phyloP scores from a whole-genome alignment of 2,329 filamentous ascomycete genomes.

The Curvularia spicifera region DNA sequence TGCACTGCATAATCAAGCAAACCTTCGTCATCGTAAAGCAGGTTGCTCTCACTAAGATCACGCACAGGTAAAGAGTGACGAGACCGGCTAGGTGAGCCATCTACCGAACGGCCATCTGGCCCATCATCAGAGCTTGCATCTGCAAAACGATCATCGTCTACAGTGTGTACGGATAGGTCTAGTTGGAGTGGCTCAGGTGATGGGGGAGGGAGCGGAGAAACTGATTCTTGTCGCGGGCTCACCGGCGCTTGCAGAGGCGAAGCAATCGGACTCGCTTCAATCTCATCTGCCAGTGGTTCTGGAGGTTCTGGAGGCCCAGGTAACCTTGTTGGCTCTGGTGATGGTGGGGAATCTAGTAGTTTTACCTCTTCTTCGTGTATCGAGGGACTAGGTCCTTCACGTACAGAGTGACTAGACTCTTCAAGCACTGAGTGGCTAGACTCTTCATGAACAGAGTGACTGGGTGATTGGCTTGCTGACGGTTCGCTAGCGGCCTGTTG shows the following conservation, averaged over 20 bases:
- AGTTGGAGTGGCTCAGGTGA: slow-evolving; percentile 19
- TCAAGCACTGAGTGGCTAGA: neutral
- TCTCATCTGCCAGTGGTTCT: slow-evolving; percentile 3
- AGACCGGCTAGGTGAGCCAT: slow-evolving; percentile 15
- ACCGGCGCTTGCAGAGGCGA: slow-evolving; percentile 7
- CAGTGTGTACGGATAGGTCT: slow-evolving; percentile 39
- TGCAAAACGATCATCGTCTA: slow-evolving; percentile 52
- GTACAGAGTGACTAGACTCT: neutral
- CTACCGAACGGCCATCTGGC: slow-evolving; percentile 20
- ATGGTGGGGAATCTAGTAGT: neutral
- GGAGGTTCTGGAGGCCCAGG: neutral
- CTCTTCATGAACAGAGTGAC: slow-evolving; percentile 10
- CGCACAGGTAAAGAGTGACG: slow-evolving; percentile 16
- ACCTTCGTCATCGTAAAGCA: slow-evolving; percentile 45
- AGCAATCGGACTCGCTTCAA: slow-evolving; percentile 2
- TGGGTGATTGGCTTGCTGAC: slow-evolving; percentile 21
- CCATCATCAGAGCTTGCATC: slow-evolving; percentile 51
- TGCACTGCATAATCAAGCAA: slow-evolving; percentile 45
- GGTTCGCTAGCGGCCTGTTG: slow-evolving; percentile 28
- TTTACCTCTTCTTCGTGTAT: slow-evolving; percentile 6
- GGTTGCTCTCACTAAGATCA: slow-evolving; percentile 37
- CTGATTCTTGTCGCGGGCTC: slow-evolving; percentile 5
- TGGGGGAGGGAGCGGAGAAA: slow-evolving; percentile 7
- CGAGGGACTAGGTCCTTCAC: neutral
- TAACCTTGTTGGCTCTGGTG: neutral